Percentiles rank a stretch among this genome's conserved stretches.
Evolutionary conservation across 768 basidiomycete species (phyloP).

Genomic region (Omphalotus guepiniiformis): DNA sequence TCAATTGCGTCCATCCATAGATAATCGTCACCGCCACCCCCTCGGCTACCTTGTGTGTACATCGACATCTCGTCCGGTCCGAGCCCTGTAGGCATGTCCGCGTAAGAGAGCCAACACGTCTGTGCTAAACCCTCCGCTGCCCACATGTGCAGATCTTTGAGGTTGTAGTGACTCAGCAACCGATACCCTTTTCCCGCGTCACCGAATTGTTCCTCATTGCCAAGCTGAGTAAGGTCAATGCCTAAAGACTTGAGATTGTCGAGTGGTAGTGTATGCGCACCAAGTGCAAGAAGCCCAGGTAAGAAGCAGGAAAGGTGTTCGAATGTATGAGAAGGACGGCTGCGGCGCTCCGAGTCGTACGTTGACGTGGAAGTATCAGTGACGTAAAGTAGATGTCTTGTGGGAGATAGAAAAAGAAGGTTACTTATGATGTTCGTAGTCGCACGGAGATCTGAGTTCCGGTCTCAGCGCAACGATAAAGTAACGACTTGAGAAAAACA

Average conservation of each 20-base stretch:
- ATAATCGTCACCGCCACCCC: slow-evolving; percentile 15
- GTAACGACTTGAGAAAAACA: slow-evolving; percentile 21
- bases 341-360: slow-evolving; percentile 19
- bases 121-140: slow-evolving; percentile 73
- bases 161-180: slow-evolving; percentile 40
- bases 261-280: slow-evolving; percentile 57
- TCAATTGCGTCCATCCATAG: slow-evolving; percentile 49
- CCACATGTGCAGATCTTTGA: slow-evolving; percentile 68
- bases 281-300: slow-evolving; percentile 70
- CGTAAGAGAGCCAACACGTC: slow-evolving; percentile 67
- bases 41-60: slow-evolving; percentile 22
- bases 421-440: slow-evolving; percentile 60
- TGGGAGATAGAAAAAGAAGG: slow-evolving; percentile 64
- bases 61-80: slow-evolving; percentile 59
- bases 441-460: slow-evolving; percentile 48
- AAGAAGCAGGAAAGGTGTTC: slow-evolving; percentile 80
- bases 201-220: slow-evolving; percentile 31
- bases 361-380: slow-evolving; percentile 42
- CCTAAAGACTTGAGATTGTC: slow-evolving; percentile 45
- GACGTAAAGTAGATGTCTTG: slow-evolving; percentile 63
- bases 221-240: slow-evolving; percentile 41
- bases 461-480: neutral
- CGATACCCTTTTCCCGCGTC: slow-evolving; percentile 30
- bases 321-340: slow-evolving; percentile 44
- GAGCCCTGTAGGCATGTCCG: slow-evolving; percentile 64